Evolutionary conservation across 768 basidiomycete species (phyloP).

Genomic region (Galerina sulciceps): DNA sequence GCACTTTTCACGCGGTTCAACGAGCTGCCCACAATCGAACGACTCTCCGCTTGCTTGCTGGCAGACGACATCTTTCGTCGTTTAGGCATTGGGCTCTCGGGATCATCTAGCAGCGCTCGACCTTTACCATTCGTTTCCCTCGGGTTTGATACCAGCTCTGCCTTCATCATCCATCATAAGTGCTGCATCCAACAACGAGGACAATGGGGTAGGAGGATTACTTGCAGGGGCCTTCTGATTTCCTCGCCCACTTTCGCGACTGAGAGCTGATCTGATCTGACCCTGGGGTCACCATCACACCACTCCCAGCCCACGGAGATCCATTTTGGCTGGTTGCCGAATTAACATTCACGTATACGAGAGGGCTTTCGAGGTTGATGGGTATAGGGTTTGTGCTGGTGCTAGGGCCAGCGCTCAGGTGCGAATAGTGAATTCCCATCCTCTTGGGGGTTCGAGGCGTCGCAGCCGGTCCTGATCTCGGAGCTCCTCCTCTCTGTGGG

Average conservation of each 20-base stretch:
- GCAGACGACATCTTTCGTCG: conserved; percentile 29
- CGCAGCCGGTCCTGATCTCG: conserved; percentile 5
- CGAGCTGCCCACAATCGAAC: conserved; percentile 2
- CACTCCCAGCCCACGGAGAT: conserved; percentile 15
- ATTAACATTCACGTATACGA: conserved; percentile 32
- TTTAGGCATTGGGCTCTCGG: conserved; percentile 39
- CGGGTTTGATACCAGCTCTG: not conserved
- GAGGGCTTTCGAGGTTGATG: conserved; percentile 10
- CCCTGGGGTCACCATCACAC: conserved; percentile 14
- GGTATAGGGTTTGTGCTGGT: conserved; percentile 1
- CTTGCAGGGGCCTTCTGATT: conserved; percentile 5
- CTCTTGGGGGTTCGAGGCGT: conserved; percentile 24
- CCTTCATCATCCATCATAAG: conserved; percentile 47
- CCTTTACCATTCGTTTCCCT: conserved; percentile 21
- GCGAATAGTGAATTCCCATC: conserved; percentile 1
- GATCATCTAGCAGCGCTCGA: conserved; percentile 16
- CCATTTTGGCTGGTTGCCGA: conserved; percentile 4
- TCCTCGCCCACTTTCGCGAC: conserved; percentile 3
- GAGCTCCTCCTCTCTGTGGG: conserved; percentile 14
- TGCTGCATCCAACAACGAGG: conserved; percentile 65
- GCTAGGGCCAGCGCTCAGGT: not conserved
- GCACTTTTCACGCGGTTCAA: conserved; percentile 49
- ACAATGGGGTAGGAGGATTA: conserved; percentile 46
- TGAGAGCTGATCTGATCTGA: conserved; percentile 5
- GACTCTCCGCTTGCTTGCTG: not conserved